These are phyloP conservation scores for Ophioceras dolichostomum DNA, from an alignment of 2,329 filamentous ascomycete genomes.

Conservation along the genomic window DNA sequence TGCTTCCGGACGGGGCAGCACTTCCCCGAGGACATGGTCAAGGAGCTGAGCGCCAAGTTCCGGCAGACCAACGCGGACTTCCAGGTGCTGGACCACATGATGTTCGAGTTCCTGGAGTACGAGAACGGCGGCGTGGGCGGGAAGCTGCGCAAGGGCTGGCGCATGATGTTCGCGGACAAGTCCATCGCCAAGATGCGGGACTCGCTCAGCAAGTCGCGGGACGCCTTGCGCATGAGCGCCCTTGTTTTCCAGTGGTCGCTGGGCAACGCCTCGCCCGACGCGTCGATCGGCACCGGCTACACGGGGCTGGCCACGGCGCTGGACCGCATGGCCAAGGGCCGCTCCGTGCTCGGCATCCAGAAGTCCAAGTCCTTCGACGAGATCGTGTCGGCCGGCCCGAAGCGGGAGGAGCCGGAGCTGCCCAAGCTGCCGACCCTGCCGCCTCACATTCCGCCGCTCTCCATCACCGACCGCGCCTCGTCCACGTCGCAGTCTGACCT, in stretches of 20 bases:
- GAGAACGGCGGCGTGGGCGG: conserved; percentile 50
- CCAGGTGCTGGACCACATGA: conserved; percentile 48
- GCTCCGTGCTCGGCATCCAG: conserved; percentile 12
- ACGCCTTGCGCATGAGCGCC: conserved; percentile 51
- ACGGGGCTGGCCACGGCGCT: conserved; percentile 54
- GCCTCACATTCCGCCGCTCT: conserved; percentile 8
- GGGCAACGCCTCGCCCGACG: conserved; percentile 44
- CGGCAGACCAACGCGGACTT: conserved; percentile 49
- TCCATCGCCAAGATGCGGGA: conserved; percentile 48
- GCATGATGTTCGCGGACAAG: conserved; percentile 49
- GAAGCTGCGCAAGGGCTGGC: conserved; percentile 46
- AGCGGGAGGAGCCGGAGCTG: background rate
- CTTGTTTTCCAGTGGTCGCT: conserved; percentile 55
- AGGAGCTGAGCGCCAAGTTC: conserved; percentile 54
- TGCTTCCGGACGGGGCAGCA: conserved; percentile 34
- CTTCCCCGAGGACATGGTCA: conserved; percentile 46
- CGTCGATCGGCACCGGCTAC: conserved; percentile 52
- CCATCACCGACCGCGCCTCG: conserved; percentile 9
- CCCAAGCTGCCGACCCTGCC: conserved; percentile 7
- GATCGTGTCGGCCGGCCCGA: background rate
- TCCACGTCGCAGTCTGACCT: conserved; percentile 4
- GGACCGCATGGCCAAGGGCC: conserved; percentile 30
- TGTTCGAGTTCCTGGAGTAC: conserved; percentile 47
- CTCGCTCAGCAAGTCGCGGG: conserved; percentile 44
- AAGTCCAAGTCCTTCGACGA: conserved; percentile 17